phyloP scores from a whole-genome alignment of 2,329 filamentous ascomycete species.

The Arthrobotrys conoides region DNA sequence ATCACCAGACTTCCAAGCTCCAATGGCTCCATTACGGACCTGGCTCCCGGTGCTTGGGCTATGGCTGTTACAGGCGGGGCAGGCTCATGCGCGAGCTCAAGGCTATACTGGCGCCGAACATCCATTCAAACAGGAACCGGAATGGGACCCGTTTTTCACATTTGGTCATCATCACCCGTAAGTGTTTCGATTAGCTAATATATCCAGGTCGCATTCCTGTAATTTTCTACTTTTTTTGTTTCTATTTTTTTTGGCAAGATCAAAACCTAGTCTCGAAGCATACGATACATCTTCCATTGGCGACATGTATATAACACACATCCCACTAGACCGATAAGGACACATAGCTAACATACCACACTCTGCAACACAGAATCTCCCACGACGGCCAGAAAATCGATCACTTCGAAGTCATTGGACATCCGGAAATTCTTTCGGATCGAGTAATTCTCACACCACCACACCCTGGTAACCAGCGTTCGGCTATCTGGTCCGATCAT shows the following conservation, averaged over 20 bases:
- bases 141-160: conserved; percentile 37
- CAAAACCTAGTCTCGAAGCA: too few species aligned
- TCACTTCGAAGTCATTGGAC: conserved; percentile 73
- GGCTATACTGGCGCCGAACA: conserved; percentile 51
- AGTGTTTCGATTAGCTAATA: conserved; percentile 16
- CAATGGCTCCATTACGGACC: conserved; percentile 56
- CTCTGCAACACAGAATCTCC: conserved; percentile 73
- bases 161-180: conserved; percentile 56
- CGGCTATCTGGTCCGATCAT: conserved; percentile 83
- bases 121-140: conserved; percentile 37
- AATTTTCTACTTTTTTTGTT: too few species aligned
- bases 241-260: too few species aligned
- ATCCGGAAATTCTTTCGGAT: conserved; percentile 82
- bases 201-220: background rate
- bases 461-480: conserved; percentile 85
- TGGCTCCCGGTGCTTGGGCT: conserved; percentile 57
- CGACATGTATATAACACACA: background rate
- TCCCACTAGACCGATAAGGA: conserved; percentile 28
- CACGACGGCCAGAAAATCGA: conserved; percentile 72
- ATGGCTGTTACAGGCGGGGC: conserved; percentile 52
- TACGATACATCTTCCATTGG: background rate
- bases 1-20: conserved; percentile 1
- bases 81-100: conserved; percentile 54
- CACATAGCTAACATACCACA: conserved; percentile 52
- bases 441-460: conserved; percentile 92